Evolutionary conservation across 371 early-diverging fungal genomes (phyloP).

Genomic region (Mortierella sp.): DNA sequence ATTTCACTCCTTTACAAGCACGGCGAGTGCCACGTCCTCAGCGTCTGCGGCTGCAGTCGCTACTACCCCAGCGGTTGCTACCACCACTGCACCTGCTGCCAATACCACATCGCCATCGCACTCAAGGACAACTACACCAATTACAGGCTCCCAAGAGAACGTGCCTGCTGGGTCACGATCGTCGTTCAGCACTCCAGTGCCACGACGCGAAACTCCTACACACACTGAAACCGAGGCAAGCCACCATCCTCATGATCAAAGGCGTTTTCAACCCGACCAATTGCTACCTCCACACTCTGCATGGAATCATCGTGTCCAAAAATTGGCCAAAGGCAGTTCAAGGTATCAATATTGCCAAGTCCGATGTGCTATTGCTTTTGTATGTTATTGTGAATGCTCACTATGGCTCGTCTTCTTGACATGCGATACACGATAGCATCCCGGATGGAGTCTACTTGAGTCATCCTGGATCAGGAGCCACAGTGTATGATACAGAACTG

Average conservation of each 20-base stretch:
- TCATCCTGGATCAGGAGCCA: conserved; percentile 22
- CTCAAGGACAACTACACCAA: conserved; percentile 28
- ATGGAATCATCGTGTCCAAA: conserved; percentile 54
- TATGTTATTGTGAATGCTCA: neutral
- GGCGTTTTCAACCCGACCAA: conserved; percentile 50
- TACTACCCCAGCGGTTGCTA: neutral
- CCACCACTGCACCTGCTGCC: neutral
- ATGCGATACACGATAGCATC: conserved; percentile 13
- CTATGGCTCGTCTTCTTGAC: neutral
- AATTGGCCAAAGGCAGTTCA: conserved; percentile 48
- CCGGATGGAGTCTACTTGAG: conserved; percentile 55
- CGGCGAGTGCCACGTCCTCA: conserved; percentile 11
- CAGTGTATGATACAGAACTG: conserved; percentile 41
- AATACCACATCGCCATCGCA: conserved; percentile 22
- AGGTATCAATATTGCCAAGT: conserved; percentile 27
- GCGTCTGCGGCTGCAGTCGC: conserved; percentile 6
- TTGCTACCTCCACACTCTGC: conserved; percentile 50
- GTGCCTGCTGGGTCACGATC: conserved; percentile 24
- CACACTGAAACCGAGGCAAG: conserved; percentile 25
- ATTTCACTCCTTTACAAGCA: conserved; percentile 45
- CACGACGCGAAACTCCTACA: conserved; percentile 33
- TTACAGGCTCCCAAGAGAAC: conserved; percentile 19
- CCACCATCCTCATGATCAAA: conserved; percentile 33
- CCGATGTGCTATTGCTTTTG: neutral
- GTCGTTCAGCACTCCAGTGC: conserved; percentile 26